Evolutionary conservation across 257 asterid species (phyloP), one percentile per base, ranked within the genome.

Genomic region (Ajuga chamaepitys): DNA sequence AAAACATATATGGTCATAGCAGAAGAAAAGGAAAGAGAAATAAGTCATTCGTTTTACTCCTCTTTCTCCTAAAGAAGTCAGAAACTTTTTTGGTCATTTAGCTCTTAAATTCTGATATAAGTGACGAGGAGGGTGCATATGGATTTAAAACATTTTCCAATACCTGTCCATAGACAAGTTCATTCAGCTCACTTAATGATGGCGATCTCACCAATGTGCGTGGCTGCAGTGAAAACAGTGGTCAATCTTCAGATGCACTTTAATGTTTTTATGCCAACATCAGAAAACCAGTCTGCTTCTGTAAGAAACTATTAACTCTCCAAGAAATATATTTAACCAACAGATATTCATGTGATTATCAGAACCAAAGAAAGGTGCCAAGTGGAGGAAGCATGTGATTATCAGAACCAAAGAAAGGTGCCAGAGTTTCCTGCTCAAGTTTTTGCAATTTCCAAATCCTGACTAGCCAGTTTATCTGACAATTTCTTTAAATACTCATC

Each of bases 161-260:
- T 75, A 92, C 98, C 98, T 92, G 98, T 66, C 98, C 98, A 66
- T 87, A 89, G 42, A 89, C 88, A 75, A 91, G 82, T 62, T 79
- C 85, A 74, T 91, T 91, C 78, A 91, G 76, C 74, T 88, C 96
- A 76, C 88, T 91, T 65, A 85, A 68, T 62, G 98, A 91, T 44
- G 98, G 96, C 5, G 95, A 85, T 83, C 84, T 88, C 82, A 86
- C 92, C 74, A 86, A 73, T 38, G 86, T 67, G 45, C 80, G 92
- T 40, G 96, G 96, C 98, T 91, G 82, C 37, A 62, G 72, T 62
- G 47, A 53, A 73, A 61, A 40, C 55, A 70, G 32, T 25, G 44
- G 17, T 42, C 30, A 37, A 34, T 50, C 28, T 58, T 72, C 63
- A 72, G 74, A 51, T 64, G 26, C 18, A 52, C 2, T 17, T 45